Percentiles rank a stretch among this genome's conserved stretches.
Conservation (phyloP, 345 rosid species). For the Salix suchowensis region DNA sequence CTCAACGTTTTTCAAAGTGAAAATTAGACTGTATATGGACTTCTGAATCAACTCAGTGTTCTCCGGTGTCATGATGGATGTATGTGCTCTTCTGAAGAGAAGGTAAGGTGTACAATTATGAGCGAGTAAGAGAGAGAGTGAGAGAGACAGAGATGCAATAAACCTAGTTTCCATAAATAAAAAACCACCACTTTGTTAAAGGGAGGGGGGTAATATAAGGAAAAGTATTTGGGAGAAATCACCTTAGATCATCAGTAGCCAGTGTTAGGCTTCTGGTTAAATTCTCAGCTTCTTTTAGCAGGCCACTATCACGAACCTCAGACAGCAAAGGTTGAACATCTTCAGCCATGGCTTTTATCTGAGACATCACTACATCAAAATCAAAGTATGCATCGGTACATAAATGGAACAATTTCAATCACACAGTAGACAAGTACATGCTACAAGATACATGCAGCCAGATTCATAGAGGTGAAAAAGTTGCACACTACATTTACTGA, state of each 20-base stretch:
- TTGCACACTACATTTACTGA: background rate
- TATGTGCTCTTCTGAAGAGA: constrained; percentile 33
- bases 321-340: constrained; percentile 92
- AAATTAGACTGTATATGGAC: constrained; percentile 76
- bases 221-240: constrained; percentile 8
- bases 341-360: constrained; percentile 95
- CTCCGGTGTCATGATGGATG: constrained; percentile 89
- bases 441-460: background rate
- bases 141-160: background rate
- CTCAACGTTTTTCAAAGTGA: constrained; percentile 93
- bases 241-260: constrained; percentile 92
- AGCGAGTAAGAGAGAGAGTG: background rate
- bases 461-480: background rate
- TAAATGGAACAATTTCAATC: background rate
- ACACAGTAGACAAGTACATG: background rate
- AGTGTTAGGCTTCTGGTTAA: constrained; percentile 81
- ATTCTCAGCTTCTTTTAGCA: constrained; percentile 82
- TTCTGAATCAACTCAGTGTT: constrained; percentile 79
- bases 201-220: background rate
- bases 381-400: constrained; percentile 47
- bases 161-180: background rate
- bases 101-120: background rate
- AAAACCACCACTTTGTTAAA: background rate
- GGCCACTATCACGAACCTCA: constrained; percentile 78
- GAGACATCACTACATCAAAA: constrained; percentile 74